These are phyloP conservation scores for Microstroma glucosiphilum DNA, from an alignment of 1,284 basidiomycete species.

Conservation along the genomic window DNA sequence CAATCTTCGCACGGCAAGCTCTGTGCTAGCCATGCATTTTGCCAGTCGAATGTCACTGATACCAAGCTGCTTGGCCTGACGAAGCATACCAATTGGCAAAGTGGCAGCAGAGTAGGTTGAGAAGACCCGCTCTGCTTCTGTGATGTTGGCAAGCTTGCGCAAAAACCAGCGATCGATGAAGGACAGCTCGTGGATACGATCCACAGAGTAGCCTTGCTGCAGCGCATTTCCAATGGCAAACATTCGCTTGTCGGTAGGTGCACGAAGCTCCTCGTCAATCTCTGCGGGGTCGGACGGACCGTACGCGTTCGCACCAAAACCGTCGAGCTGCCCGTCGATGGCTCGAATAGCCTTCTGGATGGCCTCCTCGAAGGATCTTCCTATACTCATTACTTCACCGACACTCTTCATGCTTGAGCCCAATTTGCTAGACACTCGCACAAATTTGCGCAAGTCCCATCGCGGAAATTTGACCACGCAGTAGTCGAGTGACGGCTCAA, in stretches of 20 bases:
- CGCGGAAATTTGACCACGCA: conserved; percentile 96
- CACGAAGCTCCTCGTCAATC: conserved; percentile 75
- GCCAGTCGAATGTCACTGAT: conserved; percentile 92
- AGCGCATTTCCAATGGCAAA: conserved; percentile 86
- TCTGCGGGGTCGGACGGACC: conserved; percentile 58
- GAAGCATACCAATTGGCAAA: conserved; percentile 64
- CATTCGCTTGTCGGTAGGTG: conserved; percentile 84
- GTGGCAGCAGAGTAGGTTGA: conserved; percentile 66
- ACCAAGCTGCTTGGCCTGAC: conserved; percentile 85
- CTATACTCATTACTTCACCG: conserved; percentile 98
- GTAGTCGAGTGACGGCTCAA: conserved; percentile 96
- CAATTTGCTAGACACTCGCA: conserved; percentile 47
- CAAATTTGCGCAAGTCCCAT: conserved; percentile 99
- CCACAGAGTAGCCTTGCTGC: conserved; percentile 80
- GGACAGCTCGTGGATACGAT: conserved; percentile 93
- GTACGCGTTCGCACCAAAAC: conserved; percentile 78
- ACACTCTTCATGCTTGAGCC: conserved; percentile 76
- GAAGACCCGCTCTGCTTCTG: conserved; percentile 30
- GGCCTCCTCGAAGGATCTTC: conserved; percentile 94
- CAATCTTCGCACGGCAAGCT: conserved; percentile 76
- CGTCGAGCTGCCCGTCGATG: conserved; percentile 88
- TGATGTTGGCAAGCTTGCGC: conserved; percentile 64
- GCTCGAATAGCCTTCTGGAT: conserved; percentile 95
- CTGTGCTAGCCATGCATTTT: conserved; percentile 71
- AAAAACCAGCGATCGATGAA: conserved; percentile 99